These are phyloP conservation scores for Domatiomyces globalis DNA, from an alignment of 2,329 filamentous ascomycete genomes.

Conservation along the genomic window DNA sequence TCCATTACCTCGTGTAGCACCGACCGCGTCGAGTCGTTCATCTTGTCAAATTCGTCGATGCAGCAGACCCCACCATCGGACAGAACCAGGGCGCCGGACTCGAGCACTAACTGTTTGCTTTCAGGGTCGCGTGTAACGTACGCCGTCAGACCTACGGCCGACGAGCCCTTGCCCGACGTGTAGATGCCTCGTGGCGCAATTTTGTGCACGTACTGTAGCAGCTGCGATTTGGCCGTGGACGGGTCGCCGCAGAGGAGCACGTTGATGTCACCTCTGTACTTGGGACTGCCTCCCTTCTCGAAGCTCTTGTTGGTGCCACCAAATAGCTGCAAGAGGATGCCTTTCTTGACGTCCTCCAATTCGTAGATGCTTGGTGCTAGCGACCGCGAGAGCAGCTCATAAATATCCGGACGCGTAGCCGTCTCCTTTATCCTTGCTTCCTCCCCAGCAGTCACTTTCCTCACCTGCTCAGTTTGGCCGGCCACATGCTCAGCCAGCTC, in stretches of 20 bases:
- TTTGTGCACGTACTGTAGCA: constrained; percentile 90
- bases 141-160: constrained; percentile 62
- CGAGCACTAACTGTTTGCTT: constrained; percentile 57
- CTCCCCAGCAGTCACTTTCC: constrained; percentile 72
- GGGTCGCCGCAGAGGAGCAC: constrained; percentile 92
- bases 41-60: constrained; percentile 70
- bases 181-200: constrained; percentile 82
- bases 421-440: constrained; percentile 77
- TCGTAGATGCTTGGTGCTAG: constrained; percentile 93
- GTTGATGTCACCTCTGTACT: constrained; percentile 95
- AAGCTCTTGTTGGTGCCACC: constrained; percentile 97
- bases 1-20: constrained; percentile 72
- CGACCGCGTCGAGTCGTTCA: constrained; percentile 60
- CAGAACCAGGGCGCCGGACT: constrained; percentile 59
- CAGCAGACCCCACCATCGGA: constrained; percentile 65
- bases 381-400: constrained; percentile 80
- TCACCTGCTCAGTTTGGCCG: constrained; percentile 65
- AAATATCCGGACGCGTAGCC: constrained; percentile 69
- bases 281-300: constrained; percentile 86
- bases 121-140: constrained; percentile 63
- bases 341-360: constrained; percentile 98
- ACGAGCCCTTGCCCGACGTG: constrained; percentile 62
- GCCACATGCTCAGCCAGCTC: constrained; percentile 59
- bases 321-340: constrained; percentile 89
- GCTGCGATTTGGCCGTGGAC: constrained; percentile 89